phyloP scores from a whole-genome alignment of 2,329 filamentous ascomycete species.

The Alternaria arborescens region DNA sequence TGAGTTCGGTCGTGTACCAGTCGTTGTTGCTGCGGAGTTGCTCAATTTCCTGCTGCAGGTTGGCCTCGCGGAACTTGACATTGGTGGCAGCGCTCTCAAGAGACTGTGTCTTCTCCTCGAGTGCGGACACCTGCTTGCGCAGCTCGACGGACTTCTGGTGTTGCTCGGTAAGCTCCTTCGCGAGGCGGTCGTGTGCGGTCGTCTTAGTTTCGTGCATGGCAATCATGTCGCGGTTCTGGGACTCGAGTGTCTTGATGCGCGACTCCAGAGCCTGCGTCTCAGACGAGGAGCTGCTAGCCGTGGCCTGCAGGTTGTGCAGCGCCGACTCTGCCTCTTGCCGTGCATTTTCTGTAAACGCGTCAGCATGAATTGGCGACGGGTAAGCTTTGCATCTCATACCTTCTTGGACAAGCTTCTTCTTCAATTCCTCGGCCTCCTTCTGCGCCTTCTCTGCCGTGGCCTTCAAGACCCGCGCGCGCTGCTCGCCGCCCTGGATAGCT shows the following conservation, averaged over 20 bases:
- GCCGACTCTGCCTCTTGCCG: slow-evolving; percentile 82
- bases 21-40: slow-evolving; percentile 89
- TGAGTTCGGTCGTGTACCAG: slow-evolving; percentile 90
- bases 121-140: slow-evolving; percentile 78
- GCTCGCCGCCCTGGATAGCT: slow-evolving; percentile 82
- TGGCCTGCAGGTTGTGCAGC: slow-evolving; percentile 78
- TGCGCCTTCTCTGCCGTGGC: slow-evolving; percentile 81
- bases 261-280: slow-evolving; percentile 80
- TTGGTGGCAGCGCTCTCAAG: slow-evolving; percentile 81
- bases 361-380: slow-evolving; percentile 15
- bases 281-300: slow-evolving; percentile 74
- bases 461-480: slow-evolving; percentile 83
- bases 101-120: slow-evolving; percentile 85
- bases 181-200: slow-evolving; percentile 82
- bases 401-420: slow-evolving; percentile 82
- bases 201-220: slow-evolving; percentile 90
- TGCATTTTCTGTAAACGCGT: slow-evolving; percentile 69
- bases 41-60: slow-evolving; percentile 88
- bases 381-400: slow-evolving; percentile 63
- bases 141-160: slow-evolving; percentile 88
- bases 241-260: slow-evolving; percentile 86
- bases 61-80: slow-evolving; percentile 89
- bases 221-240: slow-evolving; percentile 89
- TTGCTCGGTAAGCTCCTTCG: slow-evolving; percentile 85
- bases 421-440: slow-evolving; percentile 82